These are phyloP conservation scores for Erythrobasidium yunnanense DNA, from an alignment of 768 basidiomycete genomes.

Conservation along the genomic window DNA sequence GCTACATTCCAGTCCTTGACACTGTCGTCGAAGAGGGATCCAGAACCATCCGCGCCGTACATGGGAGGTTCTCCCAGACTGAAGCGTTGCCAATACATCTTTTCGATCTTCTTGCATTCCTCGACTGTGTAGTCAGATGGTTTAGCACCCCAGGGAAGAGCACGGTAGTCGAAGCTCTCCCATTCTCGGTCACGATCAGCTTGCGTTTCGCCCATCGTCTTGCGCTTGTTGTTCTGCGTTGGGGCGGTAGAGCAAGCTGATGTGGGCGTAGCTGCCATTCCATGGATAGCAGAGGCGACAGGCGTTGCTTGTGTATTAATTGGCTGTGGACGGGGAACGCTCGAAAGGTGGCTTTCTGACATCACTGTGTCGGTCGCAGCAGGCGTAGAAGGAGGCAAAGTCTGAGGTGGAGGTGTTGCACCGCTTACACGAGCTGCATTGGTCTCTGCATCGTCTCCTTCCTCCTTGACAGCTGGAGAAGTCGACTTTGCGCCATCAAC, in stretches of 20 bases:
- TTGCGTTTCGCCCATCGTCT: conserved; percentile 5
- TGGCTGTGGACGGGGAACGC: background rate
- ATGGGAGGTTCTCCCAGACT: conserved; percentile 79
- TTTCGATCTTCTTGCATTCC: conserved; percentile 74
- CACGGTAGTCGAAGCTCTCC: conserved; percentile 32
- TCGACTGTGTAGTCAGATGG: conserved; percentile 73
- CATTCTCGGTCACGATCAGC: conserved; percentile 34
- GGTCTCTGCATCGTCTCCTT: no score
- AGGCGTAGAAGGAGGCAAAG: background rate
- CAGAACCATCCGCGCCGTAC: conserved; percentile 85
- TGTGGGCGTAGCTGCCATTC: background rate
- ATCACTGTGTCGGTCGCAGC: background rate
- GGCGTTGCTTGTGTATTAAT: background rate
- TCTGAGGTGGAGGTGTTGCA: no score
- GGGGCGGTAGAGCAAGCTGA: conserved; percentile 42
- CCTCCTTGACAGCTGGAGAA: no score
- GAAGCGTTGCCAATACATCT: conserved; percentile 84
- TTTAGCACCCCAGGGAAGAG: conserved; percentile 48
- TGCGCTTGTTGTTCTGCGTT: conserved; percentile 40
- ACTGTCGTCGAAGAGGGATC: conserved; percentile 54
- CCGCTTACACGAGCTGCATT: no score
- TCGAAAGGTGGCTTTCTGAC: background rate
- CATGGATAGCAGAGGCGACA: conserved; percentile 2
- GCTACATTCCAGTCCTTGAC: conserved; percentile 91
- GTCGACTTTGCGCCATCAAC: no score